These are phyloP conservation scores for Exophiala dermatitidis DNA, from an alignment of 2,329 filamentous ascomycete genomes.

Conservation along the genomic window DNA sequence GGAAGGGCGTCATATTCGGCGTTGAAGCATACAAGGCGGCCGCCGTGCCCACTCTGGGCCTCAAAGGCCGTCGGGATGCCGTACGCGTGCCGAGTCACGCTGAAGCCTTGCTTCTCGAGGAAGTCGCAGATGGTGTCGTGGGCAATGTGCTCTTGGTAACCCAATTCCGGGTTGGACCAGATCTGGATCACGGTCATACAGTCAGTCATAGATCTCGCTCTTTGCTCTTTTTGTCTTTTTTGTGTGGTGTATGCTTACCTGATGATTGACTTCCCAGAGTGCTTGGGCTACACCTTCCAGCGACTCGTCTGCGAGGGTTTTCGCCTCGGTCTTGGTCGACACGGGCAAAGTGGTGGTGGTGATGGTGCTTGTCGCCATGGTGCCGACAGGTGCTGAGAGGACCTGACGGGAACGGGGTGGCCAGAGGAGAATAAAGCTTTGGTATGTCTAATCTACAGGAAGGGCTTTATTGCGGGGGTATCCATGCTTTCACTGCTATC, in stretches of 20 bases:
- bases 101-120: constrained; percentile 41
- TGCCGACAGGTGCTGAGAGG: too few species aligned
- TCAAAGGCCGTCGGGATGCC: constrained; percentile 49
- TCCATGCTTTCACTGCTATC: too few species aligned
- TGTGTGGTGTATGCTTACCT: background rate
- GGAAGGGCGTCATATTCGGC: constrained; percentile 41
- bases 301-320: background rate
- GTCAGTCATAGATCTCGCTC: too few species aligned
- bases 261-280: constrained; percentile 3
- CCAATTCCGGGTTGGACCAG: constrained; percentile 46
- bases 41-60: constrained; percentile 38
- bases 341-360: too few species aligned
- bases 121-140: constrained; percentile 45
- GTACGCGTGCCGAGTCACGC: constrained; percentile 45
- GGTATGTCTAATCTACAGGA: too few species aligned
- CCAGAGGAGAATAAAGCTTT: too few species aligned
- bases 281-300: background rate
- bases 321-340: background rate
- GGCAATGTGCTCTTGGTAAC: constrained; percentile 47
- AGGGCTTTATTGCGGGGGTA: too few species aligned
- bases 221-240: too few species aligned
- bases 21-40: constrained; percentile 34
- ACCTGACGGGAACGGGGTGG: too few species aligned
- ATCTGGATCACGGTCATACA: constrained; percentile 26
- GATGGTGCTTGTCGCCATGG: too few species aligned